These are phyloP conservation scores for Exidia glandulosa DNA, from an alignment of 768 basidiomycete species.

Conservation along the genomic window DNA sequence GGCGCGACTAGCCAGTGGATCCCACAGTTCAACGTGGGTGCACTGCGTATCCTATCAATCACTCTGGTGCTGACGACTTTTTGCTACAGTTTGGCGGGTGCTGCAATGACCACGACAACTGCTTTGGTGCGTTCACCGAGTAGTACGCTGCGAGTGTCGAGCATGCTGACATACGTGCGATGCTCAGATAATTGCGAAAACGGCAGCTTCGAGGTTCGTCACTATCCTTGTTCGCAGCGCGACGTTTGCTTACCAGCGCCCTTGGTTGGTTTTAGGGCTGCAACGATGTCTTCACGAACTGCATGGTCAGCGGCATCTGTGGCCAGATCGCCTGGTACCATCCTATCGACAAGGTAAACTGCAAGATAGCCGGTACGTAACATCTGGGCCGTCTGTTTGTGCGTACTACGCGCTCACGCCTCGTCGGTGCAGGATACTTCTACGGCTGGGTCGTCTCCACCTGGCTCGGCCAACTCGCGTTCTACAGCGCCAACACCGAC, in stretches of 20 bases:
- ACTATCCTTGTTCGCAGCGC: too few relatives aligned
- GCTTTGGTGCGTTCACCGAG: not conserved
- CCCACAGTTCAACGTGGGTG: not conserved
- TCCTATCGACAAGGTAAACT: not conserved
- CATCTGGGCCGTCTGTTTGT: too few relatives aligned
- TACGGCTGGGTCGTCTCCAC: not conserved
- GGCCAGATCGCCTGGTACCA: not conserved
- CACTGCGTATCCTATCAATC: not conserved
- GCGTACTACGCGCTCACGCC: not conserved
- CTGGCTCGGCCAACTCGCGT: not conserved
- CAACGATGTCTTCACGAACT: not conserved
- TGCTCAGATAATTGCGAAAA: not conserved
- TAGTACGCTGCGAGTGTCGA: too few relatives aligned
- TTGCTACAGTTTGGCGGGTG: not conserved
- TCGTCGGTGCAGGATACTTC: not conserved
- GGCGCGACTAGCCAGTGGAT: not conserved
- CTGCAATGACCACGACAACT: not conserved
- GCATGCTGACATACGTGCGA: not conserved
- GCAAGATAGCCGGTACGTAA: not conserved
- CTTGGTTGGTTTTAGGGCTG: not conserved
- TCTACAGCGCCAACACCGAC: not conserved
- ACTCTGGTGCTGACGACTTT: not conserved
- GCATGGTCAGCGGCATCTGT: not conserved
- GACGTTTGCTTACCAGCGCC: too few relatives aligned
- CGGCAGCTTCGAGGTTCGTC: not conserved